A percentile compares a stretch with the other conserved stretches of the same genome.
Evolutionary conservation across 768 basidiomycete genomes (phyloP).

Genomic region (Leccinum incarnatum): DNA sequence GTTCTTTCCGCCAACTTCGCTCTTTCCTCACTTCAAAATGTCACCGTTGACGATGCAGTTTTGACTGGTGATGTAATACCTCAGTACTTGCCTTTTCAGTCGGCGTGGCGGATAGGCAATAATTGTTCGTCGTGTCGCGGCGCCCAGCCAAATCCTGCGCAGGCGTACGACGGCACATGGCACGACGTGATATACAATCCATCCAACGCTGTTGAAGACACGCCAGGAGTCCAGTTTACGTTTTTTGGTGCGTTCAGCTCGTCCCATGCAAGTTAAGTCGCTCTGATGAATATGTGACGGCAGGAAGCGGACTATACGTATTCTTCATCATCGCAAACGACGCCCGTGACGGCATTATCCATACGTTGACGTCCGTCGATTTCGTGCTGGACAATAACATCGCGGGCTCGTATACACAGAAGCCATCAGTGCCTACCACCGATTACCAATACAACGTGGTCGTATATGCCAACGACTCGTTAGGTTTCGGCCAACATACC

Average conservation of each 20-base stretch:
- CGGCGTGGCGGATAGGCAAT: constrained; percentile 7
- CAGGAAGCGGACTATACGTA: constrained; percentile 18
- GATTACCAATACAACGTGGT: constrained; percentile 15
- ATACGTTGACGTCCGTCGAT: neutral
- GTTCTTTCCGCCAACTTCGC: neutral
- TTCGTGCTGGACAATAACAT: constrained; percentile 7
- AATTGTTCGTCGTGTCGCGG: neutral
- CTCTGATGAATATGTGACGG: neutral
- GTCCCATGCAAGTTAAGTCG: neutral
- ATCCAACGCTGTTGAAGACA: neutral
- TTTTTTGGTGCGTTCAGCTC: constrained; percentile 8
- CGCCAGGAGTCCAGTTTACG: neutral
- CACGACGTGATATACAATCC: constrained; percentile 9
- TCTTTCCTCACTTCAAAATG: constrained; percentile 9
- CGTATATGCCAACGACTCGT: constrained; percentile 15
- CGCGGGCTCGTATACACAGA: constrained; percentile 1
- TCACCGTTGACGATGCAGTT: constrained; percentile 17
- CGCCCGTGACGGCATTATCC: neutral
- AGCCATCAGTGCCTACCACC: neutral
- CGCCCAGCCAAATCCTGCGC: neutral
- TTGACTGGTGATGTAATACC: constrained; percentile 5
- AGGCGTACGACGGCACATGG: constrained; percentile 17
- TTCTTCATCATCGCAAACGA: constrained; percentile 17
- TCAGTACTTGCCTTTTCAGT: constrained; percentile 5
- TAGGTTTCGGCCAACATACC: constrained; percentile 4